Percentiles rank a stretch among this genome's conserved stretches.
phyloP scores from a whole-genome alignment of 1,284 basidiomycete species.

The Fomitopsis schrenkii region DNA sequence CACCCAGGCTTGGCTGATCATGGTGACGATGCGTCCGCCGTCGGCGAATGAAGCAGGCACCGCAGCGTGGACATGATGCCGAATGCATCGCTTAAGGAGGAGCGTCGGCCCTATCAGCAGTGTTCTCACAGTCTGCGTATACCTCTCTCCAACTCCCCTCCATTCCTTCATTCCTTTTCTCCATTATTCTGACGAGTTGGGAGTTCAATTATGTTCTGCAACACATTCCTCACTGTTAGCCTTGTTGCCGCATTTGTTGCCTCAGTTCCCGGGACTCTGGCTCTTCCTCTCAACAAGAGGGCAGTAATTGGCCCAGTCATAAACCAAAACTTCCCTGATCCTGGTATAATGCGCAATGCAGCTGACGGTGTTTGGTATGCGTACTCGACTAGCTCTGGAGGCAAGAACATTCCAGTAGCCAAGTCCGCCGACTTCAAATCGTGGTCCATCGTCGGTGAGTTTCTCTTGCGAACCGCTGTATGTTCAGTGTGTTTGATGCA shows the following conservation, averaged over 20 bases:
- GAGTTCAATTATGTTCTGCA: not conserved
- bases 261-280: not conserved
- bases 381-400: conserved; percentile 4
- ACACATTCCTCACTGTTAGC: not conserved
- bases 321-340: conserved; percentile 2
- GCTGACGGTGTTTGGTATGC: conserved; percentile 5
- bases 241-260: not conserved
- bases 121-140: not conserved
- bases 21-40: not conserved
- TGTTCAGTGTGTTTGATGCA: not conserved
- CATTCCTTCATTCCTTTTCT: not conserved
- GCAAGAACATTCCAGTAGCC: conserved; percentile 1
- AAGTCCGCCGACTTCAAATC: not conserved
- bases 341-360: conserved; percentile 1
- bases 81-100: not conserved
- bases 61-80: not conserved
- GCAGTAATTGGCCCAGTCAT: conserved; percentile 3
- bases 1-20: not conserved
- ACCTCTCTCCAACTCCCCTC: not conserved
- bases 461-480: not conserved
- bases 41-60: not conserved
- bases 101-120: not conserved
- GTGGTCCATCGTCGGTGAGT: not conserved
- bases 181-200: not conserved
- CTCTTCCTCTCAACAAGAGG: not conserved